phyloP scores from a whole-genome alignment of 768 basidiomycete genomes.

The Hydnomerulius pinastri region DNA sequence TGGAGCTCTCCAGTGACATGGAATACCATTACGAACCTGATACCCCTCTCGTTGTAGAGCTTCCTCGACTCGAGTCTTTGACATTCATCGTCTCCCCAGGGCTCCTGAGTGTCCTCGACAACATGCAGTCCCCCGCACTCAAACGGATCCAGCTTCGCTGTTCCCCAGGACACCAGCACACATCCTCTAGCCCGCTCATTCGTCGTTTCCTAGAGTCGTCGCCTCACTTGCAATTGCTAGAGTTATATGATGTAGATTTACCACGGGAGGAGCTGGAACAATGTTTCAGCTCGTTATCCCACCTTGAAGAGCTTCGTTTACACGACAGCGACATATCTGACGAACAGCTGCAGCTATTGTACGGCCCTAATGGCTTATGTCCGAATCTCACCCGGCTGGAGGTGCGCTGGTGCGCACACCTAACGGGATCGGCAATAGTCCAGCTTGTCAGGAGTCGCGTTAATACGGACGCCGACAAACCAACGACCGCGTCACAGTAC shows the following conservation, averaged over 20 bases:
- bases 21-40: slow-evolving; percentile 23
- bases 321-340: slow-evolving; percentile 62
- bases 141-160: slow-evolving; percentile 43
- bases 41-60: slow-evolving; percentile 10
- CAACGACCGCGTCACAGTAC: slow-evolving; percentile 2
- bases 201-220: slow-evolving; percentile 31
- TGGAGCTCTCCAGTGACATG: slow-evolving; percentile 38
- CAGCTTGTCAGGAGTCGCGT: slow-evolving; percentile 47
- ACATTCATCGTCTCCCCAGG: slow-evolving; percentile 32
- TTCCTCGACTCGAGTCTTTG: slow-evolving; percentile 32
- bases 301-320: slow-evolving; percentile 49
- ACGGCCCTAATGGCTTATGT: slow-evolving; percentile 43
- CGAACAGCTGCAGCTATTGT: slow-evolving; percentile 39
- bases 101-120: slow-evolving; percentile 29
- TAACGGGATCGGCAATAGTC: slow-evolving; percentile 53
- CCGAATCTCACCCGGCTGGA: slow-evolving; percentile 51
- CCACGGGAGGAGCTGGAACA: slow-evolving; percentile 37
- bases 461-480: background rate
- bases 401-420: slow-evolving; percentile 59
- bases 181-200: slow-evolving; percentile 27
- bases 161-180: slow-evolving; percentile 19
- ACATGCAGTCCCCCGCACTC: slow-evolving; percentile 38
- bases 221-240: slow-evolving; percentile 42
- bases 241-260: slow-evolving; percentile 52
- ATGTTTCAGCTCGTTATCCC: slow-evolving; percentile 38